Percentiles rank a stretch among this genome's conserved stretches.
phyloP scores from a whole-genome alignment of 225 moss, liverwort and hornwort species.

The Bryum argenteum region DNA sequence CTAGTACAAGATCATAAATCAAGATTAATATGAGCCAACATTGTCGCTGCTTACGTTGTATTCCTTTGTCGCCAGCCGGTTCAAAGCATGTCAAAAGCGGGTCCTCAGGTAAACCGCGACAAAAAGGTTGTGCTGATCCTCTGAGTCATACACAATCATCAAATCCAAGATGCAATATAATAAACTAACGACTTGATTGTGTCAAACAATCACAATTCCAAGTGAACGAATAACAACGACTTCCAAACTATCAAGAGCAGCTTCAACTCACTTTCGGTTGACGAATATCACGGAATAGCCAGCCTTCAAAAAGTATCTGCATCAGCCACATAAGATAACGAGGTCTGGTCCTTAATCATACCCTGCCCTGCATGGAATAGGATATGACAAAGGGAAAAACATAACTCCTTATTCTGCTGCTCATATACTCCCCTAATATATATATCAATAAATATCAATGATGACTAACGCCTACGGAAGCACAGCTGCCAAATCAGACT shows the following conservation, averaged over 20 bases:
- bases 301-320: constrained; percentile 90
- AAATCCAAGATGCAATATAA: constrained; percentile 20
- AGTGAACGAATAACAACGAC: background rate
- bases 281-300: constrained; percentile 97
- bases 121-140: constrained; percentile 90
- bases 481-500: background rate
- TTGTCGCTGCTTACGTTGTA: constrained; percentile 57
- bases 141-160: constrained; percentile 43
- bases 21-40: background rate
- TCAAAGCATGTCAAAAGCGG: constrained; percentile 88
- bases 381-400: constrained; percentile 22
- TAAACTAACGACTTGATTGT: constrained; percentile 9
- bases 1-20: background rate
- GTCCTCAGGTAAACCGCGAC: constrained; percentile 84
- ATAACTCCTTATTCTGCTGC: background rate
- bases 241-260: background rate
- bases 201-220: constrained; percentile 14
- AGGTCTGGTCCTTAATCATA: constrained; percentile 36
- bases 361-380: constrained; percentile 29
- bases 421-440: background rate
- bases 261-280: constrained; percentile 67
- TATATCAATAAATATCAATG: background rate
- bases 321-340: constrained; percentile 38
- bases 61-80: constrained; percentile 55
- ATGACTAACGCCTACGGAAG: background rate